phyloP scores from a whole-genome alignment of 1,284 basidiomycete genomes.

The Microbotryum silenes-acaulis region DNA sequence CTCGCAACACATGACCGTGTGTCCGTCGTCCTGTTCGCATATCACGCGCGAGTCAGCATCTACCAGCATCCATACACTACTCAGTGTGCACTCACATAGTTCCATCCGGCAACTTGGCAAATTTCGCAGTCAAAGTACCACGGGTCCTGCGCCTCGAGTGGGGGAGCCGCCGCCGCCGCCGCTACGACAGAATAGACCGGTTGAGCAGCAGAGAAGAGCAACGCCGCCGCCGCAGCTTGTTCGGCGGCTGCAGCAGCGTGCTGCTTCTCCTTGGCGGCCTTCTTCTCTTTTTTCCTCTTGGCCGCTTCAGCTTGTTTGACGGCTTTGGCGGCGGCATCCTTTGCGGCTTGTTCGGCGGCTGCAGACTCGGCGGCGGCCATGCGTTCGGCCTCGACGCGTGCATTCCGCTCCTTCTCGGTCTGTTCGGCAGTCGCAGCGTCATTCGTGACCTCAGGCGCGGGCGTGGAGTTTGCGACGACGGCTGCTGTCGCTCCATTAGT shows the following conservation, averaged over 20 bases:
- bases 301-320: constrained; percentile 15
- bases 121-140: constrained; percentile 82
- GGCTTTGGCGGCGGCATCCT: constrained; percentile 51
- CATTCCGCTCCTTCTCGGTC: constrained; percentile 24
- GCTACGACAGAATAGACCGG: constrained; percentile 1
- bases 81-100: constrained; percentile 49
- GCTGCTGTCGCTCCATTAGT: constrained; percentile 18
- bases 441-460: background rate
- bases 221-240: constrained; percentile 28
- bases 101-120: constrained; percentile 60
- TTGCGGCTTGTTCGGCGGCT: constrained; percentile 51
- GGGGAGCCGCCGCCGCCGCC: background rate
- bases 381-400: constrained; percentile 40
- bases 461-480: constrained; percentile 6
- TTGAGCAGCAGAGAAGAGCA: constrained; percentile 5
- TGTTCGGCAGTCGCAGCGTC: constrained; percentile 21
- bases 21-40: constrained; percentile 57
- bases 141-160: constrained; percentile 46
- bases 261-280: background rate
- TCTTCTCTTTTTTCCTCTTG: constrained; percentile 4
- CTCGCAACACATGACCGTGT: constrained; percentile 69
- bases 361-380: constrained; percentile 37
- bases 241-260: background rate
- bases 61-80: no score
- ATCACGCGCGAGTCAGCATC: background rate